Evolutionary conservation across 495 filamentous ascomycete species (phyloP).

Genomic region (Podospora comata): DNA sequence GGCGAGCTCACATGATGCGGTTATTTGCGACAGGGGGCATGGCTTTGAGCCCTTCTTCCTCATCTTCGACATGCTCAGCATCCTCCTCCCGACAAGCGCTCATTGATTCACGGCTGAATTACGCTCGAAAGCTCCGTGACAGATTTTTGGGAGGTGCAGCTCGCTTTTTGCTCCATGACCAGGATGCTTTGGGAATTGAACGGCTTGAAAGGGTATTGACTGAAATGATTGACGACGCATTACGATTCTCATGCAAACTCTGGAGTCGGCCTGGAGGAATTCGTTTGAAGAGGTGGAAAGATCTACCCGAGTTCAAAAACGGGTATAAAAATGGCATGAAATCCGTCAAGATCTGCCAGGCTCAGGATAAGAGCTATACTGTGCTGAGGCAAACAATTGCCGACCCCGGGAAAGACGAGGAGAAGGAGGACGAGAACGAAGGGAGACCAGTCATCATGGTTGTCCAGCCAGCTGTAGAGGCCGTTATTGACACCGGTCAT

Average conservation of each 20-base stretch:
- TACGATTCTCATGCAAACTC: slow-evolving; percentile 17
- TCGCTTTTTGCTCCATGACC: slow-evolving; percentile 22
- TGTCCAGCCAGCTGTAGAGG: slow-evolving; percentile 9
- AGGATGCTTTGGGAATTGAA: slow-evolving; percentile 22
- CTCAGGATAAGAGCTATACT: neutral
- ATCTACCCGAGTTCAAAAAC: neutral
- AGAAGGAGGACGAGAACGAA: neutral
- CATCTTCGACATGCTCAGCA: neutral
- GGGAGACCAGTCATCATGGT: slow-evolving; percentile 10
- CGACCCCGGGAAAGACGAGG: neutral
- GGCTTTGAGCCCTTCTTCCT: neutral
- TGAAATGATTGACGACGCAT: slow-evolving; percentile 20
- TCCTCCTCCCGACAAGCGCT: slow-evolving; percentile 15
- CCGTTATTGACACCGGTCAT: neutral
- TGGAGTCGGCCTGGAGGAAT: slow-evolving; percentile 14
- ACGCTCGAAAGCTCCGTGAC: slow-evolving; percentile 20
- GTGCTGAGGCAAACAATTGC: neutral
- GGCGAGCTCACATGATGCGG: slow-evolving; percentile 21
- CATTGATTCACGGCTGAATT: slow-evolving; percentile 18
- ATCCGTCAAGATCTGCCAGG: slow-evolving; percentile 9
- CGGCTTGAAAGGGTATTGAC: slow-evolving; percentile 15
- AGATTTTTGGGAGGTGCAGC: slow-evolving; percentile 20
- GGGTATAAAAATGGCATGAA: neutral
- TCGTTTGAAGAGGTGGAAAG: slow-evolving; percentile 12
- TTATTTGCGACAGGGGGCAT: slow-evolving; percentile 20